Conservation (phyloP, 208 protist genomes). For the Crithidia thermophila region DNA sequence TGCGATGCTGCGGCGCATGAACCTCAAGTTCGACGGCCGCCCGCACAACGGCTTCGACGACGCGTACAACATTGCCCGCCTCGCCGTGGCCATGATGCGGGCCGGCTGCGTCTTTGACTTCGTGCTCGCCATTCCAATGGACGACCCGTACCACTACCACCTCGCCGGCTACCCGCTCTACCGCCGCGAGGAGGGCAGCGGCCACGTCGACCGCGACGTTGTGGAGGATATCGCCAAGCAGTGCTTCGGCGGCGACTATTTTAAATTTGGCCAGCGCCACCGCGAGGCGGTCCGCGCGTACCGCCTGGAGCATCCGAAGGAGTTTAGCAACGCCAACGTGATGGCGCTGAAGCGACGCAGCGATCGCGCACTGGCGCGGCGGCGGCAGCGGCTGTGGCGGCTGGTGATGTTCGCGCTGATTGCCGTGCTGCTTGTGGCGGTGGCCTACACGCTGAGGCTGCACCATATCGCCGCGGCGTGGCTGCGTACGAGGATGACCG, state of each 20-base stretch:
- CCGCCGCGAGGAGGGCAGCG: conserved; percentile 81
- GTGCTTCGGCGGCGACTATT: conserved; percentile 79
- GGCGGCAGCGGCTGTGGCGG: conserved; percentile 35
- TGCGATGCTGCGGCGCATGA: conserved; percentile 76
- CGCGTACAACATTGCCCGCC: conserved; percentile 89
- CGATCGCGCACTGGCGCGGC: conserved; percentile 33
- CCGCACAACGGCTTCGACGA: conserved; percentile 92
- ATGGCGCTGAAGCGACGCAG: conserved; percentile 48
- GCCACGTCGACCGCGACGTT: conserved; percentile 72
- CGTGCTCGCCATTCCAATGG: conserved; percentile 68
- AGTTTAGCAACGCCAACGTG: conserved; percentile 50
- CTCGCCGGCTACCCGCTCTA: conserved; percentile 73
- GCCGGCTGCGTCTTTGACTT: conserved; percentile 86
- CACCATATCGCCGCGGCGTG: conserved; percentile 1
- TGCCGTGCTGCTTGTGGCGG: conserved; percentile 14
- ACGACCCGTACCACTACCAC: conserved; percentile 67
- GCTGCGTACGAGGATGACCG: not conserved
- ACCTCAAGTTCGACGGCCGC: conserved; percentile 80
- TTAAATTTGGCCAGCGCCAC: conserved; percentile 73
- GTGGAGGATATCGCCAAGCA: conserved; percentile 89
- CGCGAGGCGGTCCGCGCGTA: conserved; percentile 50
- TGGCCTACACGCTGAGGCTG: conserved; percentile 19
- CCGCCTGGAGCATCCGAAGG: conserved; percentile 47
- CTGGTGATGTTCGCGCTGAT: conserved; percentile 36
- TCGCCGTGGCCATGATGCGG: conserved; percentile 83